Conservation (phyloP, 495 filamentous ascomycete genomes). For the Annulohypoxylon bovei region DNA sequence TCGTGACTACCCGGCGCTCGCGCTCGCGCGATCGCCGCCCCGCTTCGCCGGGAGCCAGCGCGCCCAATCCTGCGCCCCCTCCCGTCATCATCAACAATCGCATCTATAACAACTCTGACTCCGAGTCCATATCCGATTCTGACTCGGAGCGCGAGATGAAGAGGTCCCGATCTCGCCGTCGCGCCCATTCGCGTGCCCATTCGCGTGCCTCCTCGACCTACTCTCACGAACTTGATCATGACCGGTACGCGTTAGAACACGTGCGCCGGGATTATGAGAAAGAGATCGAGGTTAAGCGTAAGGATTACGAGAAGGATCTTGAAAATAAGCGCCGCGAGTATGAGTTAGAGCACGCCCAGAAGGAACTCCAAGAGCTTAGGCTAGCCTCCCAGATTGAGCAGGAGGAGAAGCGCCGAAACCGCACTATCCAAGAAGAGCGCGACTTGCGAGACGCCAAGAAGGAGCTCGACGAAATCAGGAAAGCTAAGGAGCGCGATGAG, state of each 20-base stretch:
- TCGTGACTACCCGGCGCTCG: constrained; percentile 51
- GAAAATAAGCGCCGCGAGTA: constrained; percentile 44
- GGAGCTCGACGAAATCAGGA: constrained; percentile 56
- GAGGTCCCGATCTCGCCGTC: constrained; percentile 32
- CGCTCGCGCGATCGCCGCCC: constrained; percentile 55
- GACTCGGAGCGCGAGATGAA: constrained; percentile 38
- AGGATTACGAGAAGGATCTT: constrained; percentile 33
- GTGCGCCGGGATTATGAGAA: constrained; percentile 42
- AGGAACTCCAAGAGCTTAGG: constrained; percentile 48
- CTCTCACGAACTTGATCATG: constrained; percentile 24
- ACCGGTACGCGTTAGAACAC: constrained; percentile 37
- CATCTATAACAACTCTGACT: constrained; percentile 54
- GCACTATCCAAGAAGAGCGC: constrained; percentile 53
- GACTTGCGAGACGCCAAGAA: constrained; percentile 55
- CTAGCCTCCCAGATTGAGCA: constrained; percentile 47
- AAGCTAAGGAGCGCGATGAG: constrained; percentile 57
- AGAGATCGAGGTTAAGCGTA: constrained; percentile 38
- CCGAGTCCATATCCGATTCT: constrained; percentile 48
- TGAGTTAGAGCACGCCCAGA: constrained; percentile 46
- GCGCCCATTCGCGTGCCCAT: constrained; percentile 37
- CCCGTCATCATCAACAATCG: constrained; percentile 64
- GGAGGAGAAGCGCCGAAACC: constrained; percentile 58
- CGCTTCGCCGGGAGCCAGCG: constrained; percentile 40
- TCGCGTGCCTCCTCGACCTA: constrained; percentile 40
- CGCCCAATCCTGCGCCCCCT: constrained; percentile 42